Evolutionary conservation across 2,329 filamentous ascomycete species (phyloP).

Genomic region (Fusarium ramigenum): DNA sequence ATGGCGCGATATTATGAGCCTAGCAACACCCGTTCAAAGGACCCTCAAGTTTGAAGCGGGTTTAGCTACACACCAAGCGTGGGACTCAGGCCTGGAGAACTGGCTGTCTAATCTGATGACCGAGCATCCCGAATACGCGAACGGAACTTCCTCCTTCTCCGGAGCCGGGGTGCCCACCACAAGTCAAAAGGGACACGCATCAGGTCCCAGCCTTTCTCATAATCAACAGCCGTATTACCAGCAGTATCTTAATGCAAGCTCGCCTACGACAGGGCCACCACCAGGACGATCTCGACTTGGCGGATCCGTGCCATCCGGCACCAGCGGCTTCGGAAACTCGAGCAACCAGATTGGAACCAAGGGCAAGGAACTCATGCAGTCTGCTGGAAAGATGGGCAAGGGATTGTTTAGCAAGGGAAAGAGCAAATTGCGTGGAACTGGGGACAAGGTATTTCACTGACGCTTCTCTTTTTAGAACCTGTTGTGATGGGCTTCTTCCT

Average conservation of each 20-base stretch:
- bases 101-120: constrained; percentile 62
- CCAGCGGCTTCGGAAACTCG: constrained; percentile 62
- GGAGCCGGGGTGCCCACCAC: constrained; percentile 23
- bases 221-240: constrained; percentile 63
- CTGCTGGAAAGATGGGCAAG: constrained; percentile 89
- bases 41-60: constrained; percentile 79
- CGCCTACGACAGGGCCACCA: constrained; percentile 42
- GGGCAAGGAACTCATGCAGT: constrained; percentile 88
- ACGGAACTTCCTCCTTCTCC: constrained; percentile 47
- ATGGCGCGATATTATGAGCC: constrained; percentile 81
- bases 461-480: constrained; percentile 49
- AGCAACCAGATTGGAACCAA: constrained; percentile 77
- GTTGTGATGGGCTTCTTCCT: constrained; percentile 42
- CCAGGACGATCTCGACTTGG: constrained; percentile 50
- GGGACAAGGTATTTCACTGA: constrained; percentile 90
- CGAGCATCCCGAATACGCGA: constrained; percentile 59
- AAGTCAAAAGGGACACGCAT: constrained; percentile 29
- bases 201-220: constrained; percentile 38
- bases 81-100: constrained; percentile 77
- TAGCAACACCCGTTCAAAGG: constrained; percentile 72
- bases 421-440: constrained; percentile 77
- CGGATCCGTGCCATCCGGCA: constrained; percentile 51
- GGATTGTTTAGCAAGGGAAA: constrained; percentile 91
- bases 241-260: constrained; percentile 62
- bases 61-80: constrained; percentile 72